Percentiles rank a stretch among this genome's conserved stretches.
Conservation (phyloP, 169 alveolate species). For the Theileria orientalis region DNA sequence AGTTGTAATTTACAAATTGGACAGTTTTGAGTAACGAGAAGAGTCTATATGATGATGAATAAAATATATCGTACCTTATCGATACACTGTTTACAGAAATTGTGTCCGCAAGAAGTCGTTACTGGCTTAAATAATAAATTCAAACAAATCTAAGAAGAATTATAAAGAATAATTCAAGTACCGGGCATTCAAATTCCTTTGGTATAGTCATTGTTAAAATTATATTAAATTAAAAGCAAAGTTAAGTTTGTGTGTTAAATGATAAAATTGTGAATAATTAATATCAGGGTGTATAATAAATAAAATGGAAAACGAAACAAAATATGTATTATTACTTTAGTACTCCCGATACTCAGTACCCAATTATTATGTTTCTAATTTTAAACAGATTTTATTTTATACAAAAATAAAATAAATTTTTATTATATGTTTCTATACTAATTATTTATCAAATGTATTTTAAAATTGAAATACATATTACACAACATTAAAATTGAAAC, state of each 20-base stretch:
- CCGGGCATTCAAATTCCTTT: conserved; percentile 59
- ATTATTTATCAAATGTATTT: not conserved
- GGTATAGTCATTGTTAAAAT: conserved; percentile 7
- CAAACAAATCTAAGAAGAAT: conserved; percentile 63
- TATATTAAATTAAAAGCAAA: not conserved
- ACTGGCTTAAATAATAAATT: conserved; percentile 72
- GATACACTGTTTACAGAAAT: conserved; percentile 73
- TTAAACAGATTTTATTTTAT: too few species aligned
- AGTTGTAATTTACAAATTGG: conserved; percentile 64
- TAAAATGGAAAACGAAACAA: not conserved
- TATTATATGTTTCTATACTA: too few species aligned
- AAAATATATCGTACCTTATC: conserved; percentile 62
- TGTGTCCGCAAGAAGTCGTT: conserved; percentile 79
- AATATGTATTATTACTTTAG: too few species aligned
- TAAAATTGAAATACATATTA: not conserved
- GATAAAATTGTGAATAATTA: not conserved
- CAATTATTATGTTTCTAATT: too few species aligned
- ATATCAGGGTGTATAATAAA: not conserved
- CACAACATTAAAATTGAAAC: not conserved
- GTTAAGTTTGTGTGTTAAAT: not conserved
- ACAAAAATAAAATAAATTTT: too few species aligned
- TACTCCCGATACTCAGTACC: too few species aligned
- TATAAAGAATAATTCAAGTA: not conserved
- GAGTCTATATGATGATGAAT: not conserved
- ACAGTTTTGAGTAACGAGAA: conserved; percentile 10